Conservation (phyloP, 139 green algal genomes). For the Tetradesmus obliquus region DNA sequence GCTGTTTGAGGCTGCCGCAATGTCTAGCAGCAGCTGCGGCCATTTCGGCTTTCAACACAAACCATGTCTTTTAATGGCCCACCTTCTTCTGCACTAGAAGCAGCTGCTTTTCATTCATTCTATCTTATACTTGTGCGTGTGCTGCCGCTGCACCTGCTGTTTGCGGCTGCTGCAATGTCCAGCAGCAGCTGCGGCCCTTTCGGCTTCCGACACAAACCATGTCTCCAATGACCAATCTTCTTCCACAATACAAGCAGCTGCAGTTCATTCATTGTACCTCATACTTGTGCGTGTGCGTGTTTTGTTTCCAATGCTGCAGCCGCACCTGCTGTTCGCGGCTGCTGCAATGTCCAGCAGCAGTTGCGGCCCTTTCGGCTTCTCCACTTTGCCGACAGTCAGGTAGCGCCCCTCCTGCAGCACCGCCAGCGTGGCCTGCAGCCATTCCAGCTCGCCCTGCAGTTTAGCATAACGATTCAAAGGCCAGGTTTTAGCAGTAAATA, state of each 20-base stretch:
- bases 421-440: constrained; percentile 22
- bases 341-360: constrained; percentile 21
- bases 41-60: background rate
- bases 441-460: constrained; percentile 40
- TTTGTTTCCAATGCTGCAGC: too few species aligned
- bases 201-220: background rate
- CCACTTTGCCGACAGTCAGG: constrained; percentile 11
- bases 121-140: too few species aligned
- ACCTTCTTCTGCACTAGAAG: too few species aligned
- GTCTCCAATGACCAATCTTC: too few species aligned
- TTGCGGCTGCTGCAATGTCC: background rate
- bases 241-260: too few species aligned
- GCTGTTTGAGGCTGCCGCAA: background rate
- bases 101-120: too few species aligned
- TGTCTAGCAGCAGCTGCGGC: background rate
- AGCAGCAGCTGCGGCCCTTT: background rate
- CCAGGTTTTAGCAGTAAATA: too few species aligned
- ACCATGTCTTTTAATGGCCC: too few species aligned
- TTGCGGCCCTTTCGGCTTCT: background rate
- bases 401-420: constrained; percentile 26
- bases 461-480: too few species aligned
- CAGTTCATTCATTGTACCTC: too few species aligned
- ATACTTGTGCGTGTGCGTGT: too few species aligned
- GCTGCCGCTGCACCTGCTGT: background rate
- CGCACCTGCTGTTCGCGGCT: constrained; percentile 4